phyloP scores from a whole-genome alignment of 75 land plant genomes.

The Selaginella tamariscina region DNA sequence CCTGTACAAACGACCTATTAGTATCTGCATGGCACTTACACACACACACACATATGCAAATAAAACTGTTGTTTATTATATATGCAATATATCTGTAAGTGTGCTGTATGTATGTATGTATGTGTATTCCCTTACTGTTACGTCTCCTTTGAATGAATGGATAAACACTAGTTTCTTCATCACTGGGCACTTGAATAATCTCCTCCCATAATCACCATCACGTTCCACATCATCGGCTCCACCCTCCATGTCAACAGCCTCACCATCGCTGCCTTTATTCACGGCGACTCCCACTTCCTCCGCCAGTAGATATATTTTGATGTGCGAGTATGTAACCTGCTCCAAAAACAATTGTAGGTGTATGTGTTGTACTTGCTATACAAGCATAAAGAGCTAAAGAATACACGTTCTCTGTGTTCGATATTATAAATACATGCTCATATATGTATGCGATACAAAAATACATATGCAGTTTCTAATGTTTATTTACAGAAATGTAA shows the following conservation, averaged over 20 bases:
- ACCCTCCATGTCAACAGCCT: neutral
- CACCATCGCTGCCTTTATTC: slow-evolving; percentile 8
- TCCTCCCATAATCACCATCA: slow-evolving; percentile 2
- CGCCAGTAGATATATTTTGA: slow-evolving; percentile 35
- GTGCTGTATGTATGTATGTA: slow-evolving; percentile 3
- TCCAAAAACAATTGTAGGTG: neutral
- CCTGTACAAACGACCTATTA: no score
- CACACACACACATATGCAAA: slow-evolving; percentile 4
- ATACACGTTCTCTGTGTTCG: neutral
- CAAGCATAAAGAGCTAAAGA: neutral
- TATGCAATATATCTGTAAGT: neutral
- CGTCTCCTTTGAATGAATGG: slow-evolving; percentile 12
- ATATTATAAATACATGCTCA: neutral
- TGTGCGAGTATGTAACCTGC: slow-evolving; percentile 48
- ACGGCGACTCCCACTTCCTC: slow-evolving; percentile 37
- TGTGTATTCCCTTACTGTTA: neutral
- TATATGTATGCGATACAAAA: neutral
- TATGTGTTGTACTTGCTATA: neutral
- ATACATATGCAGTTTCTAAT: no score
- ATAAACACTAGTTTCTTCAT: neutral
- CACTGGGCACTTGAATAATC: neutral
- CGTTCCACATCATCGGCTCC: no score
- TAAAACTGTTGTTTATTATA: neutral
- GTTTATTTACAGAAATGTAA: neutral
- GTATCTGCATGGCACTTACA: neutral